Conservation (phyloP, 2,329 filamentous ascomycete species). For the Blastomyces parvus region DNA sequence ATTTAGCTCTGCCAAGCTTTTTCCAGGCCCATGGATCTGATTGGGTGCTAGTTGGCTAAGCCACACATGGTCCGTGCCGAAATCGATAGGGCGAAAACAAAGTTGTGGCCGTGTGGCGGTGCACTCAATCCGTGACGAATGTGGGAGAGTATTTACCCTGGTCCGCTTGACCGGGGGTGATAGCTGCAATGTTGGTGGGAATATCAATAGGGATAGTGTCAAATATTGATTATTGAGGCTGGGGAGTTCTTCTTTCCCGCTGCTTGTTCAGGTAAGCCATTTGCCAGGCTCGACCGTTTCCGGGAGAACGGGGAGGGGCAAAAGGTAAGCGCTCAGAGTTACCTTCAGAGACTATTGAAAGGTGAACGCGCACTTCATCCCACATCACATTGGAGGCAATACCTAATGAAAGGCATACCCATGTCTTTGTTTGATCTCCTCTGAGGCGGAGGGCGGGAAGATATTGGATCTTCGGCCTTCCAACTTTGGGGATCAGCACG, state of each 20-base stretch:
- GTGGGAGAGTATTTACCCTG: neutral
- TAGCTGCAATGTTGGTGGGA: neutral
- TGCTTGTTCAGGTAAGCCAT: conserved; percentile 1
- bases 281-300: neutral
- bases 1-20: neutral
- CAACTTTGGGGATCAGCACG: no score
- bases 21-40: neutral
- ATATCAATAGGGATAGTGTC: neutral
- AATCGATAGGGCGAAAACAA: neutral
- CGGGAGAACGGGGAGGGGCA: neutral
- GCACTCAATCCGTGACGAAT: neutral
- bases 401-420: neutral
- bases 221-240: neutral
- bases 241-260: neutral
- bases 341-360: neutral
- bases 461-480: neutral
- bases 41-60: neutral
- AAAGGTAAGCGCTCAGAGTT: neutral
- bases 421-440: neutral
- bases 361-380: neutral
- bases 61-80: conserved; percentile 1
- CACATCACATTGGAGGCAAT: neutral
- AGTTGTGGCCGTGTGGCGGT: conserved; percentile 7
- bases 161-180: neutral
- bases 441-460: neutral